phyloP scores from a whole-genome alignment of 1,139 yeast species.

The Hansenula anomala region DNA sequence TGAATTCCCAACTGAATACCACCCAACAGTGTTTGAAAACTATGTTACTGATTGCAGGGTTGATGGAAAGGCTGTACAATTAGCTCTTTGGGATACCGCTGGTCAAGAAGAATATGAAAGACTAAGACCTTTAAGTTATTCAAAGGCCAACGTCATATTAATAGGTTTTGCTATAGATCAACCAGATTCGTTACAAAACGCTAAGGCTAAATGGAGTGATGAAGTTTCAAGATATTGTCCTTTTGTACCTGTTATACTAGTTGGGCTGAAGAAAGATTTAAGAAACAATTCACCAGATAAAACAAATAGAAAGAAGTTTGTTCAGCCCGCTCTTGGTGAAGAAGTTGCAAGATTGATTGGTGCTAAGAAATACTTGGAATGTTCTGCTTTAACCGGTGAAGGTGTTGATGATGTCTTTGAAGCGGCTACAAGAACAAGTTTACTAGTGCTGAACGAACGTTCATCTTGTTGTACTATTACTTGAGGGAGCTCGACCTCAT shows the following conservation, averaged over 20 bases:
- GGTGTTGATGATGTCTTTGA: conserved; percentile 82
- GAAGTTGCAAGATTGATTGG: conserved; percentile 61
- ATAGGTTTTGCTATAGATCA: conserved; percentile 70
- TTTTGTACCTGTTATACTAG: conserved; percentile 56
- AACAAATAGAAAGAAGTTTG: conserved; percentile 34
- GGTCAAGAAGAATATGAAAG: conserved; percentile 91
- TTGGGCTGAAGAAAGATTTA: conserved; percentile 69
- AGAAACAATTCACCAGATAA: conserved; percentile 33
- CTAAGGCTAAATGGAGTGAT: conserved; percentile 66
- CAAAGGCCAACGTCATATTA: conserved; percentile 68
- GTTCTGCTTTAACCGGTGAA: conserved; percentile 76
- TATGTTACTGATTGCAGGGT: conserved; percentile 91
- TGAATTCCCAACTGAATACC: conserved; percentile 73
- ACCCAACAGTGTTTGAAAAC: conserved; percentile 94
- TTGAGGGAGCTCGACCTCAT: conserved; percentile 10
- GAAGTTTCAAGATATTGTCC: conserved; percentile 70
- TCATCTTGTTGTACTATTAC: conserved; percentile 39
- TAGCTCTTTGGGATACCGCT: conserved; percentile 95
- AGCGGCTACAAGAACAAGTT: conserved; percentile 66
- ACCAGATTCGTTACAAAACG: conserved; percentile 66
- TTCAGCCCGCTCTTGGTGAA: conserved; percentile 51
- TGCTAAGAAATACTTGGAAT: conserved; percentile 65
- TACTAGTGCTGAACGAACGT: conserved; percentile 38
- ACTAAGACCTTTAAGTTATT: conserved; percentile 66
- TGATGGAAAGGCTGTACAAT: conserved; percentile 84